A percentile compares a stretch with the other conserved stretches of the same genome.
phyloP scores from a whole-genome alignment of 2,329 filamentous ascomycete species.

The Trichophyton equinum region DNA sequence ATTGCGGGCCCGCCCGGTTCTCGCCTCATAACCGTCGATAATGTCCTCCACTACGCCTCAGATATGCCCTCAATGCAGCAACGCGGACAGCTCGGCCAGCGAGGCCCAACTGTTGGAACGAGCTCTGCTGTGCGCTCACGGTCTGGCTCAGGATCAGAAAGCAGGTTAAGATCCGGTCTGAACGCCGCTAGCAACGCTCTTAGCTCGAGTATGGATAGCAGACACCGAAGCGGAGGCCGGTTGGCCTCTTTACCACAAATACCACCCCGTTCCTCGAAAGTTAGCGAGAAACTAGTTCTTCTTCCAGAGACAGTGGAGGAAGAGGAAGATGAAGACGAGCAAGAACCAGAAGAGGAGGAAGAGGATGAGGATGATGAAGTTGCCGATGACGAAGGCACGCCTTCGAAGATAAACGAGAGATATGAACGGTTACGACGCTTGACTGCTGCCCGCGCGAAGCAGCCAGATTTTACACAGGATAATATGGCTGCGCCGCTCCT shows the following conservation, averaged over 20 bases:
- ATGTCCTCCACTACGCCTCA: constrained; percentile 82
- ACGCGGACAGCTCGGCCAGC: constrained; percentile 42
- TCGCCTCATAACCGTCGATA: constrained; percentile 80
- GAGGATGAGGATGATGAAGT: constrained; percentile 15
- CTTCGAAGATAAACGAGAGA: constrained; percentile 17
- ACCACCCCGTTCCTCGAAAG: constrained; percentile 79
- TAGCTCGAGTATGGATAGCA: constrained; percentile 6
- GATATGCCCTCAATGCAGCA: constrained; percentile 93
- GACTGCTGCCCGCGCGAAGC: constrained; percentile 22
- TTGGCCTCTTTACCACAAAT: constrained; percentile 47
- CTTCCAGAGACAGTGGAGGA: constrained; percentile 65
- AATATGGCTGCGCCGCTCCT: constrained; percentile 38
- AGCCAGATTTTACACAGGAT: constrained; percentile 46
- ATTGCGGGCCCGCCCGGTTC: constrained; percentile 30
- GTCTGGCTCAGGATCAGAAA: background rate
- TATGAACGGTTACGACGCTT: constrained; percentile 24
- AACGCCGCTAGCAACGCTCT: background rate
- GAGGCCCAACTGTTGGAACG: constrained; percentile 29
- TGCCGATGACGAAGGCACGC: constrained; percentile 13
- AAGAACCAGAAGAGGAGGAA: constrained; percentile 16
- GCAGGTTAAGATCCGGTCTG: background rate
- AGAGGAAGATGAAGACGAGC: constrained; percentile 38
- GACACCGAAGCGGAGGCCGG: constrained; percentile 26
- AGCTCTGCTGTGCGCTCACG: constrained; percentile 26
- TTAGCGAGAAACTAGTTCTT: constrained; percentile 92